These are phyloP conservation scores for Dacryopinax spathularia DNA, from an alignment of 768 basidiomycete species.

Conservation along the genomic window DNA sequence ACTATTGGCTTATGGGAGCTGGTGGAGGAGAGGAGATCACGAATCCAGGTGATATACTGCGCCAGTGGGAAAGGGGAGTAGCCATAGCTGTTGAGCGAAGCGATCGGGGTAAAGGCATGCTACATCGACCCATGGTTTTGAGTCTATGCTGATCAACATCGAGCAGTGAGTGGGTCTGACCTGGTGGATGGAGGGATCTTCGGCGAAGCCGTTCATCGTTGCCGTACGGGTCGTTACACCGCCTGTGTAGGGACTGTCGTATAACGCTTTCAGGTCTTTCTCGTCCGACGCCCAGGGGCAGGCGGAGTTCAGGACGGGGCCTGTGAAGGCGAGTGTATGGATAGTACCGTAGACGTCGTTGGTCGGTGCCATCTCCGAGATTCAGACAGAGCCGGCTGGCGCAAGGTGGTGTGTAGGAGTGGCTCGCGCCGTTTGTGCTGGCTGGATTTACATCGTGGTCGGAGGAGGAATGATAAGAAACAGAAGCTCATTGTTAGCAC, in stretches of 20 bases:
- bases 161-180: conserved; percentile 27
- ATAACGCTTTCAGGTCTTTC: conserved; percentile 49
- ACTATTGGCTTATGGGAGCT: conserved; percentile 47
- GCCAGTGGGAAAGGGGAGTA: conserved; percentile 66
- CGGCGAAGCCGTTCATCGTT: conserved; percentile 54
- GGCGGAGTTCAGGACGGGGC: conserved; percentile 57
- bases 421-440: too few relatives aligned
- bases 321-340: not conserved
- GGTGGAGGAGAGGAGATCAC: conserved; percentile 32
- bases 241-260: conserved; percentile 51
- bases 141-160: conserved; percentile 8
- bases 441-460: too few relatives aligned
- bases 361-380: too few relatives aligned
- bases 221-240: conserved; percentile 72
- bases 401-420: too few relatives aligned
- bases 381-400: too few relatives aligned
- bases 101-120: conserved; percentile 18
- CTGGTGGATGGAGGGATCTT: conserved; percentile 41
- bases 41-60: conserved; percentile 52
- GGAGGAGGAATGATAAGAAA: not conserved
- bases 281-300: conserved; percentile 69
- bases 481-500: not conserved
- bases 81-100: conserved; percentile 76
- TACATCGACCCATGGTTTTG: not conserved
- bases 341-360: not conserved